Conservation (phyloP, 805 yeast species). For the Cyberlindnera subsufficiens region DNA sequence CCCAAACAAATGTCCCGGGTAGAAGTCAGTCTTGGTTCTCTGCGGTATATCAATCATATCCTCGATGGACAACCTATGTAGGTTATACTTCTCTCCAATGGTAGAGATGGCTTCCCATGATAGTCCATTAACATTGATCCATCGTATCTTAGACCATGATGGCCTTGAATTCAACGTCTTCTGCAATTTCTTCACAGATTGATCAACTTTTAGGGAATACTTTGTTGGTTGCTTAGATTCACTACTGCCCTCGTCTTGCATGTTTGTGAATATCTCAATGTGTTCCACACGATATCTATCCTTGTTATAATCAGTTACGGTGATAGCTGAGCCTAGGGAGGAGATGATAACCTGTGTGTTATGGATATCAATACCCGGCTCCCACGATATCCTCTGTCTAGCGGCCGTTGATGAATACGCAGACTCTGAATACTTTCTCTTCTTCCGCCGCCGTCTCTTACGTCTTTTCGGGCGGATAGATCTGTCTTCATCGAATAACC, state of each 20-base stretch:
- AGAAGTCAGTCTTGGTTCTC: conserved; percentile 52
- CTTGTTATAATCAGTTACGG: conserved; percentile 46
- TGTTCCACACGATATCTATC: conserved; percentile 36
- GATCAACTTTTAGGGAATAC: conserved; percentile 5
- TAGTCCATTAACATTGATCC: conserved; percentile 57
- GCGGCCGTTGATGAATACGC: conserved; percentile 29
- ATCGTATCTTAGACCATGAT: conserved; percentile 43
- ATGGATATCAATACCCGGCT: conserved; percentile 51
- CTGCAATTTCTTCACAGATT: conserved; percentile 24
- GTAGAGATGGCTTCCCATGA: conserved; percentile 53
- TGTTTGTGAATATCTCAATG: conserved; percentile 7
- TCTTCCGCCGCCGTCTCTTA: conserved; percentile 8
- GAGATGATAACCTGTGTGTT: conserved; percentile 46
- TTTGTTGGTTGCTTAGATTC: conserved; percentile 1
- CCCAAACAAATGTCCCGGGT: conserved; percentile 44
- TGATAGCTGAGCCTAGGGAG: conserved; percentile 47
- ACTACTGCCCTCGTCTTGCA: conserved; percentile 29
- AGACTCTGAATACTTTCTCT: conserved; percentile 30
- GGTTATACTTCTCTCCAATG: conserved; percentile 36
- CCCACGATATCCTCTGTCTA: conserved; percentile 44
- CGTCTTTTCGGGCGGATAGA: not conserved
- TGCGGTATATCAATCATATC: conserved; percentile 62
- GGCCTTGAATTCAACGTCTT: conserved; percentile 32
- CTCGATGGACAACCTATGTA: conserved; percentile 53
- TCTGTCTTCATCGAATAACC: conserved; percentile 2